Base-by-base conservation (phyloP, 495 filamentous ascomycete species). In the Xylaria acuta region DNA sequence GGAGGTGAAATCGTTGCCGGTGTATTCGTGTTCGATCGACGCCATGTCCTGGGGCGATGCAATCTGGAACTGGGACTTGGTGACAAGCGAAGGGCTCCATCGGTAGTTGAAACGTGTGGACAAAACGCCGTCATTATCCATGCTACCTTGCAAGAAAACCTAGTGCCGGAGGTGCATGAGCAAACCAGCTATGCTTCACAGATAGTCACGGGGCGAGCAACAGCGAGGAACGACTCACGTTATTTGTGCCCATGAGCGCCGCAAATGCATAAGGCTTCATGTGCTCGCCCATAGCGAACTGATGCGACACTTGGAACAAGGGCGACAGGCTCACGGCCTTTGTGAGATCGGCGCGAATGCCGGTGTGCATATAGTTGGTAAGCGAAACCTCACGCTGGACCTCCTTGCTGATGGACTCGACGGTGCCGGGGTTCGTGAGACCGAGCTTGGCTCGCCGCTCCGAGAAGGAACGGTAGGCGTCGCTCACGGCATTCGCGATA, bases 301-400 rank as follows among this genome's bases (percentile, higher is more conserved):
- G 92, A 87, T 99, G 97, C 64, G 95, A 97, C 71, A 97, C 92
- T 82, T 98, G 95, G 88, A 99, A 99, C 77, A 98, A 85, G 59
- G 96, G 97, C 73, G 90, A 88, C 78, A 97, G 88, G 86, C 93
- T 93, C 84, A 98, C 95, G 75, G 92, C 91, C 88, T 98, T 99
- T 73, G 92, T 97, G 77, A 98, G 83, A 82, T 99, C 97, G 78
- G 96, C 97, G 74, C 94, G 92, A 79, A 99, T 88, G 69, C 97
- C 97, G 25, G 92, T 88, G 87, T 98, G 98, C 89, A 95, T 96
- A 79, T 93, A 92, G 84, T 97, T 97, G 81, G 90, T 94, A 74
- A 97, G 89, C 80, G 98, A 90, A 59, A 97, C 95, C 86, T 97
- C 94, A 79, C 94, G 94, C 84, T 96, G 90, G 56, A 97, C 94